Base-by-base conservation (phyloP, 2,329 filamentous ascomycete genomes). In the Aspergillus terreus region DNA sequence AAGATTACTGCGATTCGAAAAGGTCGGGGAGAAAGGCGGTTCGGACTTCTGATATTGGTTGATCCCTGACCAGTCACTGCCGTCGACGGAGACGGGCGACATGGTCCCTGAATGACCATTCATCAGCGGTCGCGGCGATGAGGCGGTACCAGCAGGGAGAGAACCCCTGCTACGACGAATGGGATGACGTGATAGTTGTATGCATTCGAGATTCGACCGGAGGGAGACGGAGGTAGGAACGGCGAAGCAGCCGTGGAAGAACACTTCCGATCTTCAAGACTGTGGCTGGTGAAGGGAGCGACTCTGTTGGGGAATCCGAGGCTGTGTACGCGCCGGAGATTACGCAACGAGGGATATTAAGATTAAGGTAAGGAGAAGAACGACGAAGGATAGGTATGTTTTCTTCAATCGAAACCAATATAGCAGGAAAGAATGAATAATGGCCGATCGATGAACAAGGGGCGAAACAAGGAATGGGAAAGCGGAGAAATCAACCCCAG, bases 81-180 rank as follows among this genome's bases (percentile, higher is more conserved):
- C 89, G 68, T 78, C 86, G 79, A 88, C 76, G 75, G 89, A 94
- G 71, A 90, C 82, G 67, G 90, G 89, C 68, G 90, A 92, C 71
- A 92, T 79, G 68, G 86, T 86, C 75, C 83, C 85, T 82, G 87
- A 85, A 75, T 82, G 82, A 69, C 78, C 81, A 77, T 83, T 88
- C 86, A 89, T 88, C 76, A 71, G 69, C 61, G 54, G 56, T 46
- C 53, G 52, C 40, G 47, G 51, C 10, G 10, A 30, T 30, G 27
- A 30, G 35, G 35, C 12, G 35, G 12, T 38, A 17, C n/a, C 52
- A 44, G 42, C 45, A 17, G 32, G 42, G 35, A 38, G 14, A 17
- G 35, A 15, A 7, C 35, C 2, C 14, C 35, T 38, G 35, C 15
- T n/a, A n/a, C 14, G 35, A 11, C 35, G 35, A 38, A 6, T n/a